phyloP scores from a whole-genome alignment of 257 asterid species.

The Striga asiatica region DNA sequence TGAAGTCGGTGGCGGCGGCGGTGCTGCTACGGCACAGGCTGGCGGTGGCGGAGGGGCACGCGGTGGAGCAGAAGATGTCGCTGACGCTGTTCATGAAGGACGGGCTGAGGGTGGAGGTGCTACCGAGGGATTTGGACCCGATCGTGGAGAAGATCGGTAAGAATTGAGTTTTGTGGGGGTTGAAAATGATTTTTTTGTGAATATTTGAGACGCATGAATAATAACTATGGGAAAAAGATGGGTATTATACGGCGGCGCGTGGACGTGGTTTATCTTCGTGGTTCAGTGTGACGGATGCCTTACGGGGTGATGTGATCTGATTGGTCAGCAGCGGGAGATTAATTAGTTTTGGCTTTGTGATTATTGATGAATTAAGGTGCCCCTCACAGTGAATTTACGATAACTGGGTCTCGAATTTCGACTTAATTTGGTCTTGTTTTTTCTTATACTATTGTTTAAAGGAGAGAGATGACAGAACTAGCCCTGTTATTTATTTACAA shows the following conservation, averaged over 20 bases:
- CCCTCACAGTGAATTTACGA: constrained; percentile 21
- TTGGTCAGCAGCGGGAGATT: not conserved
- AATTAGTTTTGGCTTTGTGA: not conserved
- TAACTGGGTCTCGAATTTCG: too few species aligned
- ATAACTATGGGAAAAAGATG: not conserved
- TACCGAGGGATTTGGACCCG: constrained; percentile 28
- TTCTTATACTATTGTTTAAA: not conserved
- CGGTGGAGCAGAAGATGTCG: constrained; percentile 45
- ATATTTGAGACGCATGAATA: constrained; percentile 22
- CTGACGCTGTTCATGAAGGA: constrained; percentile 48
- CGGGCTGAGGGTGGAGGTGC: constrained; percentile 36
- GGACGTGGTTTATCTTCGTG: too few species aligned
- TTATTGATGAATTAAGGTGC: constrained; percentile 8
- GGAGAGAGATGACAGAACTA: not conserved
- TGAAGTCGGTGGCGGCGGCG: constrained; percentile 47
- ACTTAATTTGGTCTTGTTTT: not conserved
- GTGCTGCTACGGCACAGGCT: constrained; percentile 46
- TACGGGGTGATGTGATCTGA: not conserved
- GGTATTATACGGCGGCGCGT: too few species aligned
- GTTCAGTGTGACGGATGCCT: constrained; percentile 20
- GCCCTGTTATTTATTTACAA: not conserved
- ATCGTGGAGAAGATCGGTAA: constrained; percentile 22
- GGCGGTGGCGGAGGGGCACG: constrained; percentile 34
- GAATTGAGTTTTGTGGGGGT: not conserved
- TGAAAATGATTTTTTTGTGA: too few species aligned